A percentile compares a stretch with the other conserved stretches of the same genome.
Conservation (phyloP, 257 asterid species). For the Penstemon eatonii region DNA sequence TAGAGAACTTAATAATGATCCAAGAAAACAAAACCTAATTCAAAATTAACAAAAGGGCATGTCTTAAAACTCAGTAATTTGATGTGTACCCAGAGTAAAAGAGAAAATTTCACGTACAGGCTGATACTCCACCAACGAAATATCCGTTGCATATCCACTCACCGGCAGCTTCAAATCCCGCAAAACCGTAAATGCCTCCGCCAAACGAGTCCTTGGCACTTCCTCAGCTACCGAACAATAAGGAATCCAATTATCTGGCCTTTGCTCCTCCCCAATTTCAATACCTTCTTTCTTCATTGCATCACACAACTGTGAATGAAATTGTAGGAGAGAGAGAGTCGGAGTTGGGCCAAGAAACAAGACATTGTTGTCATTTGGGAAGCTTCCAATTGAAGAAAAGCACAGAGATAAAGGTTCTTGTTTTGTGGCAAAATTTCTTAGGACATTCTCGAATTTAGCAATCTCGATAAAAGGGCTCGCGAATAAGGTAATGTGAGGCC, state of each 20-base stretch:
- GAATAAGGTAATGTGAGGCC: constrained; percentile 82
- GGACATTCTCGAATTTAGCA: constrained; percentile 61
- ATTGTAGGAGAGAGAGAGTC: constrained; percentile 70
- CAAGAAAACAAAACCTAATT: constrained; percentile 17
- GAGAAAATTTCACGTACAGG: constrained; percentile 87
- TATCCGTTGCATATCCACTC: constrained; percentile 76
- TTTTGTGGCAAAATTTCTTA: constrained; percentile 58
- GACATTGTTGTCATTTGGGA: constrained; percentile 63
- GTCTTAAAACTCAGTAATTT: constrained; percentile 48
- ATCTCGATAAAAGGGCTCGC: constrained; percentile 62
- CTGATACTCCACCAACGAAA: constrained; percentile 79
- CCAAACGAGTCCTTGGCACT: constrained; percentile 77
- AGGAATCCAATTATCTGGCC: constrained; percentile 89
- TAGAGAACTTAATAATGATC: background rate
- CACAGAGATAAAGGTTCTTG: constrained; percentile 74
- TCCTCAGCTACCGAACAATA: constrained; percentile 84
- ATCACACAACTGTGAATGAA: constrained; percentile 76
- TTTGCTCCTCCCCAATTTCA: constrained; percentile 68
- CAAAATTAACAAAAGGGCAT: constrained; percentile 23
- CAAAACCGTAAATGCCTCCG: constrained; percentile 80
- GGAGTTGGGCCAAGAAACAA: constrained; percentile 87
- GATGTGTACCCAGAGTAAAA: constrained; percentile 55
- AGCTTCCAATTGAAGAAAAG: constrained; percentile 81
- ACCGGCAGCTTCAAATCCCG: constrained; percentile 85
- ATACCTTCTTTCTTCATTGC: constrained; percentile 78